phyloP scores from a whole-genome alignment of 2,329 filamentous ascomycete genomes.

The Verticillium dahliae region DNA sequence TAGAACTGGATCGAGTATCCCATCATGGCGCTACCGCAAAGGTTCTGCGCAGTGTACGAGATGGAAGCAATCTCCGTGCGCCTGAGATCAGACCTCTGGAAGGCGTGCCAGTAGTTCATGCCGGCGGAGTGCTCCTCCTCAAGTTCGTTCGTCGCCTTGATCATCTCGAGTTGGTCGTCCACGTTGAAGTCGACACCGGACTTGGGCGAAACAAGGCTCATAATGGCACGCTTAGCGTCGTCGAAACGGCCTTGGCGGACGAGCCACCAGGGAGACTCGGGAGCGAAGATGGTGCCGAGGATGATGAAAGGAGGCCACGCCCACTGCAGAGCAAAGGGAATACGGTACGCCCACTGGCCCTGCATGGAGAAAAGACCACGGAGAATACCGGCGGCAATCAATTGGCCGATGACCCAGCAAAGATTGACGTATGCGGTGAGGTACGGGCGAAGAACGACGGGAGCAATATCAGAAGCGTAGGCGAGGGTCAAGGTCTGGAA shows the following conservation, averaged over 20 bases:
- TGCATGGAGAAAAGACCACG: conserved; percentile 29
- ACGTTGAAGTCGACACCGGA: conserved; percentile 30
- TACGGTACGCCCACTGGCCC: conserved; percentile 41
- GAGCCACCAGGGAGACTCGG: conserved; percentile 48
- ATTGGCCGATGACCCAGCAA: conserved; percentile 50
- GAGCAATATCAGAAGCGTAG: conserved; percentile 47
- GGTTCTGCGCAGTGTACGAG: conserved; percentile 41
- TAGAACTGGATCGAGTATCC: conserved; percentile 21
- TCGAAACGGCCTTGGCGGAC: conserved; percentile 34
- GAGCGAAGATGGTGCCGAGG: conserved; percentile 35
- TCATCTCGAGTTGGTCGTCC: conserved; percentile 45
- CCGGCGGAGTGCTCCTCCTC: conserved; percentile 36
- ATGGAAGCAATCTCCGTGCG: conserved; percentile 45
- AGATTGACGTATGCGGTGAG: conserved; percentile 50
- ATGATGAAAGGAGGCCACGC: conserved; percentile 42
- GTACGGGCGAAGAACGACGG: conserved; percentile 41
- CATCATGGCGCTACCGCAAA: conserved; percentile 42
- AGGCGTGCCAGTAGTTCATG: conserved; percentile 42
- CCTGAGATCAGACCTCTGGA: conserved; percentile 43
- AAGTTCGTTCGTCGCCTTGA: conserved; percentile 45
- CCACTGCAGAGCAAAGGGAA: conserved; percentile 47
- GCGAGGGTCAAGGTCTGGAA: conserved; percentile 46
- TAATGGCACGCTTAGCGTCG: conserved; percentile 31
- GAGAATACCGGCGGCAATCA: conserved; percentile 41
- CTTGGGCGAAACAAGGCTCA: conserved; percentile 31